Base-by-base conservation (phyloP, 176 grass and related monocot species). In the Paspalum vaginatum region DNA sequence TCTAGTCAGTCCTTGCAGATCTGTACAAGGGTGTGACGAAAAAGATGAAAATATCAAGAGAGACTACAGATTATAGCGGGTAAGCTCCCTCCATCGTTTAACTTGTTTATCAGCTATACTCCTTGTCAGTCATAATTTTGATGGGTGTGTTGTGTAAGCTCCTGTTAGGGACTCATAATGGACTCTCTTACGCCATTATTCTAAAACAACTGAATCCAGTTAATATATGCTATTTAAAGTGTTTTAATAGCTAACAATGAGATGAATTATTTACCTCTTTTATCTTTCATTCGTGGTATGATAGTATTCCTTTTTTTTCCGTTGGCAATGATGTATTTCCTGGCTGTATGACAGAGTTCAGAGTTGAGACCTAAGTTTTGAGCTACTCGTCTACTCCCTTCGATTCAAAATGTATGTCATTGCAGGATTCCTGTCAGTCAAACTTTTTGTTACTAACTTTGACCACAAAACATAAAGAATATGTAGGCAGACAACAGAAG, bases 41-140 rank as follows among this genome's bases (percentile, higher is more conserved):
- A 85, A 98, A 95, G 81, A 98, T 98, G 95, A 98, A 98, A 82
- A 98, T 98, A 58, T 98, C 92, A 67, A 88, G 95, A 74, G 84
- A 95, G 62, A 85, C 91, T 47, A 57, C 83, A 37, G 95, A 98
- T 47, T 38, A 76, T 72, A 85, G 9, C 3, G 86, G 95, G 95
- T 98, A 83, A 83, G 86, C 70, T 32, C 78, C 49, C 64, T 65
- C 27, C 58, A 45, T 37, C 8, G 32, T 68, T 74, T 49, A 3
- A 37, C 39, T 53, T 15, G 45, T 26, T 84, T 88, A 11, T 46
- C n/a, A 57, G 26, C 61, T n/a, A n/a, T n/a, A n/a, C n/a, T n/a
- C n/a, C n/a, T n/a, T 75, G 15, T 10, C 15, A 61, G 44, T 77
- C 24, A 18, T 68, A 40, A 21, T 80, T 53, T 21, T 24, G 45